Conservation (phyloP, 2,329 filamentous ascomycete genomes). For the Aspergillus sp. region DNA sequence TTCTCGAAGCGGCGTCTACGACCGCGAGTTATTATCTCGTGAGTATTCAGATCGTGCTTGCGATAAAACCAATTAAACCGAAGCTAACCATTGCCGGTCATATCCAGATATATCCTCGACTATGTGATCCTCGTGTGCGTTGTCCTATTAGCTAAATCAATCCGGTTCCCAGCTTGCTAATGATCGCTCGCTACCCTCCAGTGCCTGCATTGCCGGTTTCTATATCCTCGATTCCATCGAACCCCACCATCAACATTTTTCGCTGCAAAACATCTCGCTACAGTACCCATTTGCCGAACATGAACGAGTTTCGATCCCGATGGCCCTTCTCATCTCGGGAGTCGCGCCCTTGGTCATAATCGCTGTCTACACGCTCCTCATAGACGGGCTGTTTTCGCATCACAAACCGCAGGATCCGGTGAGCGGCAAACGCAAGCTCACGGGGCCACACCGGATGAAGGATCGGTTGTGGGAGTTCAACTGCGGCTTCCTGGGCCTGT, state of each 20-base stretch:
- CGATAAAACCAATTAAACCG: not conserved
- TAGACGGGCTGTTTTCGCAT: conserved; percentile 60
- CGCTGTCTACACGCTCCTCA: conserved; percentile 55
- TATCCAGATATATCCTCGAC: conserved; percentile 55
- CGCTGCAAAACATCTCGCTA: conserved; percentile 56
- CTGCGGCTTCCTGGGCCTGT: conserved; percentile 58
- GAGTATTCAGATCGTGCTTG: conserved; percentile 25
- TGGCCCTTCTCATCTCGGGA: conserved; percentile 51
- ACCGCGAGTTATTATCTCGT: conserved; percentile 55
- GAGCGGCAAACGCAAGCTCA: conserved; percentile 40
- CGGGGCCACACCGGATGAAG: conserved; percentile 52
- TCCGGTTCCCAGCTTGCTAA: conserved; percentile 6
- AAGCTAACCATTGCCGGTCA: conserved; percentile 1
- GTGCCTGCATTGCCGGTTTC: conserved; percentile 53
- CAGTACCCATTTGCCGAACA: conserved; percentile 58
- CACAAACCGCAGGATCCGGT: conserved; percentile 35
- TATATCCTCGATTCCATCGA: conserved; percentile 53
- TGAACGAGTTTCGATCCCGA: conserved; percentile 54
- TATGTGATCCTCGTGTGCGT: conserved; percentile 60
- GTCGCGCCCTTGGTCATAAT: conserved; percentile 54
- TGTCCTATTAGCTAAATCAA: not conserved
- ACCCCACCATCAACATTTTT: conserved; percentile 59
- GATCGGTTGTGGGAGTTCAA: conserved; percentile 63
- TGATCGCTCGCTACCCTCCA: conserved; percentile 26
- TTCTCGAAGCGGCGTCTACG: conserved; percentile 55